Evolutionary conservation across 768 basidiomycete genomes (phyloP), one percentile per base, ranked within the genome.

Genomic region (Floccularia luteovirens): DNA sequence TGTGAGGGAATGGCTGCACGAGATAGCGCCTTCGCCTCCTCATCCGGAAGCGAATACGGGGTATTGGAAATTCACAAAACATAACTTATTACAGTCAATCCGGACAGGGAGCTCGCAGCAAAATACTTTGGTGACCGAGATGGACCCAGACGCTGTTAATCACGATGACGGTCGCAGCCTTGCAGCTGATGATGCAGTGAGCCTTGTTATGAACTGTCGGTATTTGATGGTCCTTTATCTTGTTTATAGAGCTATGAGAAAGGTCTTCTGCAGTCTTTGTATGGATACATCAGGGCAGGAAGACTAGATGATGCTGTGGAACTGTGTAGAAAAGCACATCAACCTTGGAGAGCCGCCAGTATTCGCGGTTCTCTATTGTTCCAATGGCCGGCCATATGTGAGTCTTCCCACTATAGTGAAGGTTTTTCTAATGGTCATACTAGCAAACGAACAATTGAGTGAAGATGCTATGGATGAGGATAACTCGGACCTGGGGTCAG

Each of bases 281-380:
- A 87, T 59, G 75, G 80, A 19, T 82, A 83, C 46, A 69, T 97
- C 2, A 79, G 93, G 28, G 81, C 85, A 4, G 93, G 93, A n/a
- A 66, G 81, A 43, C 58, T 94, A 21, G 87, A 87, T 8, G 82
- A 89, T 8, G 94, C 92, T 0, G 67, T 92, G 3, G 82, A 88
- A 24, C 61, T 90, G 13, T 92, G 90, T 54, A 66, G 81, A 47
- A 78, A 77, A 49, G 83, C 85, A 0, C 82, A 90, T 46, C 88
- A 93, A 47, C 85, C 90, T 0, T 97, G 93, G 94, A 72, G 91
- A 17, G 90, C 90, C 2, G 90, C 92, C 1, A 86, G 81, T 41
- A 76, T 98, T 31, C 79, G 86, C 4, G 94, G 94, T 1, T 83
- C 88, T 1, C 58, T 79, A 21, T 57, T 90, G 14, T 93, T 90